phyloP scores from a whole-genome alignment of 441 rosid species.

The Erodium moschatum region DNA sequence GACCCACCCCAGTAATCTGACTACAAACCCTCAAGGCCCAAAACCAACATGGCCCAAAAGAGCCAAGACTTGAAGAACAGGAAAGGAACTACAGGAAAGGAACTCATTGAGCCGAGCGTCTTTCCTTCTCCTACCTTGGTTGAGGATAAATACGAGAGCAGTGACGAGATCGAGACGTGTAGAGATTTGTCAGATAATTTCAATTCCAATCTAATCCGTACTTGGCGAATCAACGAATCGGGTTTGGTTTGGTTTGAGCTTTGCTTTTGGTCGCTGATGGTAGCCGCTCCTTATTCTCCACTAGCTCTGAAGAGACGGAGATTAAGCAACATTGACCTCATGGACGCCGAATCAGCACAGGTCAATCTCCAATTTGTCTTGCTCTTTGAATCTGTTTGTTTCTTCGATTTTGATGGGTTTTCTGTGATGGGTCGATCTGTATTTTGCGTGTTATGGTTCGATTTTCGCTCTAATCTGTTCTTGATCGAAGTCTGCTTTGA shows the following conservation, averaged over 20 bases:
- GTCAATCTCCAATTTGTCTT: conserved; percentile 18
- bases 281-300: conserved; percentile 36
- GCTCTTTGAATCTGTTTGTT: neutral
- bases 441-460: neutral
- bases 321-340: conserved; percentile 36
- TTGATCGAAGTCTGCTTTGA: neutral
- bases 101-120: neutral
- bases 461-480: conserved; percentile 12
- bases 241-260: neutral
- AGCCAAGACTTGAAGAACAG: conserved; percentile 6
- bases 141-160: neutral
- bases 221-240: neutral
- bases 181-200: neutral
- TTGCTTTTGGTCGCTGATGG: conserved; percentile 33
- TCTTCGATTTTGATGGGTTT: neutral
- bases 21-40: neutral
- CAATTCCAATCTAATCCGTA: neutral
- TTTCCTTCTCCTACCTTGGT: too few relatives aligned
- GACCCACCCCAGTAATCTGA: neutral
- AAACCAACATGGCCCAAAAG: neutral
- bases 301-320: conserved; percentile 53
- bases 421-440: conserved; percentile 14
- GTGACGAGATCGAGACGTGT: neutral
- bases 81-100: neutral
- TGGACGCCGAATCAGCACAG: conserved; percentile 69